phyloP scores from a whole-genome alignment of 78 protist species.

The Fonticula alba region DNA sequence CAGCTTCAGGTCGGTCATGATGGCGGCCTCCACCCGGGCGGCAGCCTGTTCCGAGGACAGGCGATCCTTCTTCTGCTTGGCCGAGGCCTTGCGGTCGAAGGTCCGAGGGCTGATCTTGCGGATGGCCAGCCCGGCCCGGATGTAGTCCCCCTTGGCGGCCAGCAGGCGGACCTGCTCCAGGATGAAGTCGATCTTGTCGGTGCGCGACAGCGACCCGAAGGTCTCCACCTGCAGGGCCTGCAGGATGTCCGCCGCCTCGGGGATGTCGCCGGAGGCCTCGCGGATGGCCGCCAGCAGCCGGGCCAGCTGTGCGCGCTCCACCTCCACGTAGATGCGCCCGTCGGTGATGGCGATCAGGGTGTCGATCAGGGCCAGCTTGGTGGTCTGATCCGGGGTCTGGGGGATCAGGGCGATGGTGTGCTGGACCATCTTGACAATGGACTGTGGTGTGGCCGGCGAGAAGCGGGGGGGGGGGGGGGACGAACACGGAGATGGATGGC shows the following conservation, averaged over 20 bases:
- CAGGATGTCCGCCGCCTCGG: constrained; percentile 23
- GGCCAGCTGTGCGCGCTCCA: constrained; percentile 34
- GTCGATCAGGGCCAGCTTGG: constrained; percentile 20
- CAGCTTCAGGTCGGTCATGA: constrained; percentile 5
- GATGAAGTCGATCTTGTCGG: constrained; percentile 29
- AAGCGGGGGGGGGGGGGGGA: too few species aligned
- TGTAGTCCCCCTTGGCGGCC: constrained; percentile 13
- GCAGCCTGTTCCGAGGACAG: not conserved
- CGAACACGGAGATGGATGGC: too few species aligned
- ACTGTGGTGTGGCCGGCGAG: constrained; percentile 1
- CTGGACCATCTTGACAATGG: constrained; percentile 14
- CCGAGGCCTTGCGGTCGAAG: constrained; percentile 6
- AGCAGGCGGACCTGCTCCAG: constrained; percentile 34
- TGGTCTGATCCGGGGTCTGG: not conserved
- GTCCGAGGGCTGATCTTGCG: constrained; percentile 13
- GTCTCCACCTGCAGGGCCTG: constrained; percentile 41
- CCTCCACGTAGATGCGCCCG: constrained; percentile 35
- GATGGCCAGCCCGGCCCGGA: constrained; percentile 15
- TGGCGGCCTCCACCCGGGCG: not conserved
- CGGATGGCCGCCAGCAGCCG: constrained; percentile 1
- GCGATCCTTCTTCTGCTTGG: not conserved
- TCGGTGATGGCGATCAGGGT: constrained; percentile 17
- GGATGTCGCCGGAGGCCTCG: constrained; percentile 22
- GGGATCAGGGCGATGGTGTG: constrained; percentile 1
- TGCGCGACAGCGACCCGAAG: constrained; percentile 25